These are phyloP conservation scores for Sideroxylon spinosum DNA, from an alignment of 179 eudicot genomes.

Conservation along the genomic window DNA sequence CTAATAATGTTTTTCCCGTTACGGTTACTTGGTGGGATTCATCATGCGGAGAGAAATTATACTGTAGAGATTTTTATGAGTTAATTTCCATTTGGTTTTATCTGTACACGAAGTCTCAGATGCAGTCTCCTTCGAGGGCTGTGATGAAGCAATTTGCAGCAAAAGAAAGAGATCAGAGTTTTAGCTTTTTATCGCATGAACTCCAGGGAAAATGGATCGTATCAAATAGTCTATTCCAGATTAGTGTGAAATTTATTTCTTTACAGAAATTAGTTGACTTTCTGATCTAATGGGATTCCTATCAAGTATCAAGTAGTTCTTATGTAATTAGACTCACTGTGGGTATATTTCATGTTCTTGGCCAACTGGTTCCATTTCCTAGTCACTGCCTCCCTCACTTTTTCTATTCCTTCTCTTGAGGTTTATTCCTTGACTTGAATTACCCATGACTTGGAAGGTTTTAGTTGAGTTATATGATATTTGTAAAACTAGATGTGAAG, in stretches of 20 bases:
- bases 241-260: not conserved
- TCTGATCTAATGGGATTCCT: conserved; percentile 1
- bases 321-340: not conserved
- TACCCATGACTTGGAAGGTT: not conserved
- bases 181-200: not conserved
- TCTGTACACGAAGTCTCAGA: not conserved
- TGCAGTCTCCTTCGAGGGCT: not conserved
- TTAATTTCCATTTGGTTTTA: not conserved
- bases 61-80: not conserved
- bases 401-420: not conserved
- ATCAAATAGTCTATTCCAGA: no score
- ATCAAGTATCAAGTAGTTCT: not conserved
- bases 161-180: not conserved
- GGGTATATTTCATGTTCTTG: not conserved
- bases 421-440: not conserved
- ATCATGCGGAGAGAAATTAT: not conserved
- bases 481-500: not conserved
- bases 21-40: no score
- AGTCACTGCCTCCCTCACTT: not conserved
- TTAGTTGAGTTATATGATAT: not conserved
- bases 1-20: not conserved
- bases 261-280: not conserved
- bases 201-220: not conserved
- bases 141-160: not conserved
- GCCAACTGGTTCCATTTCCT: not conserved